Percentiles rank a stretch among this genome's conserved stretches.
Conservation (phyloP, 805 yeast species). For the Ogataea zsoltii region DNA sequence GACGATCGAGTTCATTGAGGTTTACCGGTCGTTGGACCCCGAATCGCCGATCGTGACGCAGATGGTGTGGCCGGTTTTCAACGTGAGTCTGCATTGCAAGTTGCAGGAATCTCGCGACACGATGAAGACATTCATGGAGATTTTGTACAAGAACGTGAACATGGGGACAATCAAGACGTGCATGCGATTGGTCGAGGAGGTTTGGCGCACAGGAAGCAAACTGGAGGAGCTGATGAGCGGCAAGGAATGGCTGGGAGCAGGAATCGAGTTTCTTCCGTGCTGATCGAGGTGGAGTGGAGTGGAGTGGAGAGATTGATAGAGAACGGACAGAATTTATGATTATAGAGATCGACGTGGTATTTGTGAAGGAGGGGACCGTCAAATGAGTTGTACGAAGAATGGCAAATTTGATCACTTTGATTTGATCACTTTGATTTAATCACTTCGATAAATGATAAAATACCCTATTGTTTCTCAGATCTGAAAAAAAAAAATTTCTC, state of each 20-base stretch:
- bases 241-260: constrained; percentile 49
- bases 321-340: no score
- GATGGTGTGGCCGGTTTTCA: constrained; percentile 64
- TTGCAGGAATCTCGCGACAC: constrained; percentile 33
- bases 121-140: constrained; percentile 39
- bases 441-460: no score
- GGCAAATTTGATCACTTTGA: no score
- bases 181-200: constrained; percentile 42
- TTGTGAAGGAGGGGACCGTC: no score
- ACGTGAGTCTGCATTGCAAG: constrained; percentile 46
- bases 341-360: no score
- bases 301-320: no score
- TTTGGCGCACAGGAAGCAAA: constrained; percentile 46
- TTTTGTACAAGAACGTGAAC: constrained; percentile 47
- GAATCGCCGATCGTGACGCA: constrained; percentile 53
- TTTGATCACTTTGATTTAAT: no score
- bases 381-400: no score
- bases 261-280: constrained; percentile 51
- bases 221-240: constrained; percentile 45
- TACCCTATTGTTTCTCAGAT: no score
- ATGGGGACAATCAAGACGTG: constrained; percentile 55
- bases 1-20: constrained; percentile 47
- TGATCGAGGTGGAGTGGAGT: constrained; percentile 13
- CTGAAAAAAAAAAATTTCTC: no score
- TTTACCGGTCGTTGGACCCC: constrained; percentile 47